Evolutionary conservation across 306 rosid genomes (phyloP).

Genomic region (Medicago lupulina): DNA sequence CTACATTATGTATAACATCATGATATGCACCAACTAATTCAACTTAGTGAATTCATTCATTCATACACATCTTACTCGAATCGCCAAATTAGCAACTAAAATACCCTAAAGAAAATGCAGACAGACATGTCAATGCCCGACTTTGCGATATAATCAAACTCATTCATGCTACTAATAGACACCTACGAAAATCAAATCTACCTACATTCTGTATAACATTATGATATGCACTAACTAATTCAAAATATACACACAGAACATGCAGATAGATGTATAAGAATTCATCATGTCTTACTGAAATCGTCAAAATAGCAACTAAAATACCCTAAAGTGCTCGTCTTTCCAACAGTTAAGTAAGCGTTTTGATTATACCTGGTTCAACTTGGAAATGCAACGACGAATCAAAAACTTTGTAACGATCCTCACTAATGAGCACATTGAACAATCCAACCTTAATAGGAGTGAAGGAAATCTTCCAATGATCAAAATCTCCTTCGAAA

Average conservation of each 20-base stretch:
- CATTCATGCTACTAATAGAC: too few relatives aligned
- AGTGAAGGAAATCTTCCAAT: conserved; percentile 71
- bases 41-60: neutral
- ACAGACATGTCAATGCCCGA: neutral
- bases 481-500: conserved; percentile 60
- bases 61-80: neutral
- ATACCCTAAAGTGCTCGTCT: too few relatives aligned
- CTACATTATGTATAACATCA: neutral
- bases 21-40: neutral
- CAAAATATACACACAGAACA: too few relatives aligned
- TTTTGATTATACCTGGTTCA: conserved; percentile 64
- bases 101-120: neutral
- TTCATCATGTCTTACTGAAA: neutral
- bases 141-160: too few relatives aligned
- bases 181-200: too few relatives aligned
- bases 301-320: too few relatives aligned
- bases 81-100: neutral
- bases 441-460: conserved; percentile 66
- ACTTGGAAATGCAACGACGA: conserved; percentile 84
- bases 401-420: conserved; percentile 59
- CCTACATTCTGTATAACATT: neutral
- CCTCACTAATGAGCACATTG: conserved; percentile 70
- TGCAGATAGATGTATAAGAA: too few relatives aligned
- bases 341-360: neutral
- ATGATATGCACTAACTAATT: too few relatives aligned